phyloP scores from a whole-genome alignment of 1,139 yeast genomes.

The Nakaseomyces bracarensis region DNA sequence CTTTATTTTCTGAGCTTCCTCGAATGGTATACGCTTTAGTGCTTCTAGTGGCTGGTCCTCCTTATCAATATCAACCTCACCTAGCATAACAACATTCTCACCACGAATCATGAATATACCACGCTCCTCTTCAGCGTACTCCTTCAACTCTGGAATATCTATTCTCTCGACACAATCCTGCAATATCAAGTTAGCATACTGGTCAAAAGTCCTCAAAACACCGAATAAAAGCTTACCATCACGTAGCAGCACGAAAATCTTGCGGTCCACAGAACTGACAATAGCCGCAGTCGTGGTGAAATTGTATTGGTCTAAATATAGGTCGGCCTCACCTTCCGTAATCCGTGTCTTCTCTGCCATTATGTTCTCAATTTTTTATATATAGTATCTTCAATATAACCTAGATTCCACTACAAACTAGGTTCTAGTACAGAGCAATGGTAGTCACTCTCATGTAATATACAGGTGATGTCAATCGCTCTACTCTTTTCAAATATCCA shows the following conservation, averaged over 20 bases:
- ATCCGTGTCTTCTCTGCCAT: conserved; percentile 14
- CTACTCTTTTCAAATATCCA: too few relatives aligned
- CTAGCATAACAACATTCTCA: conserved; percentile 92
- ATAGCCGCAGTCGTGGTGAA: conserved; percentile 97
- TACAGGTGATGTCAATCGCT: too few relatives aligned
- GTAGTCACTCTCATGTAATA: too few relatives aligned
- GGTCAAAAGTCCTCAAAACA: conserved; percentile 89
- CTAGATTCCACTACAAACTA: too few relatives aligned
- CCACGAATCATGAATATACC: conserved; percentile 92
- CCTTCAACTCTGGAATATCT: conserved; percentile 44
- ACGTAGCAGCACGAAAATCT: conserved; percentile 65
- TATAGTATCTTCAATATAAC: neutral
- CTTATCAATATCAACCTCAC: conserved; percentile 83
- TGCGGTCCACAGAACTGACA: conserved; percentile 85
- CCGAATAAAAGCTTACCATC: conserved; percentile 90
- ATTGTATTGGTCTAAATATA: conserved; percentile 53
- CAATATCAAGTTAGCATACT: conserved; percentile 82
- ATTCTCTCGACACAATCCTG: conserved; percentile 89
- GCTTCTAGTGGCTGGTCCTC: conserved; percentile 65
- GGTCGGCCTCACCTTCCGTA: conserved; percentile 35
- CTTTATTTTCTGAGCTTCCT: conserved; percentile 47
- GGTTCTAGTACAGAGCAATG: too few relatives aligned
- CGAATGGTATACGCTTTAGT: conserved; percentile 52
- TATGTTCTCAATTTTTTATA: neutral
- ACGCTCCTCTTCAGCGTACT: conserved; percentile 64